Evolutionary conservation across 495 filamentous ascomycete genomes (phyloP), one percentile per base, ranked within the genome.

Genomic region (Sabuloglossum arenarium): DNA sequence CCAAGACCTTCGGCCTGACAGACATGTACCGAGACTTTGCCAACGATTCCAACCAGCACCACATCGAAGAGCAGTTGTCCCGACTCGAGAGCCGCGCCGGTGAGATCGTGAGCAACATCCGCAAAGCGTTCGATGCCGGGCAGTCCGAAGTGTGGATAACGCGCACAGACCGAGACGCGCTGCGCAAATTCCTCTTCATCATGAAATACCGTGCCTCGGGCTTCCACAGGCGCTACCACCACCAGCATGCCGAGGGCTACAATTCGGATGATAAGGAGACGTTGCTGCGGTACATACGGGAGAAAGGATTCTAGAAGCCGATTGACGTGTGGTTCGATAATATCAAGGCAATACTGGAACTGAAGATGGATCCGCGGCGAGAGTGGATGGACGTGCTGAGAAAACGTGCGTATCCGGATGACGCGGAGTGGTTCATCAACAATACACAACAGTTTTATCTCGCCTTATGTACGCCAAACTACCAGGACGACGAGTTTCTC

Each of bases 131-230:
- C 27, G 58, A 66, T 3, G 51, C 28, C 6, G 57, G 61, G 3
- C 53, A 62, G 25, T 2, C 39, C 16, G 58, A 59, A 0, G 31
- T 74, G 3, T 66, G 61, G 61, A 57, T 77, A 10, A 64, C 61
- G 9, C 68, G 73, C 3, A 42, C 43, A 5, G 68, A 78, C 45
- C 62, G 62, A 49, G 61, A 75, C 56, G 24, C 60, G 5, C 54
- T 78, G 24, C 70, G 75, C 57, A 77, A 74, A 53, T 78, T 78
- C 56, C 63, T 78, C 16, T 77, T 76, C 62, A 64, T 78, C 19
- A 70, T 78, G 65, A 73, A 70, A 52, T 77, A 74, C 56, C 70
- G 76, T 21, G 61, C 59, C 42, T 42, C 39, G 0, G 34, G 29
- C 6, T 71, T 73, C 42, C 61, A 68, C 34, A 24, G 49, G 23